Conservation (phyloP, 352 stramenopile genomes). For the Thalassiosira mediterranea region DNA sequence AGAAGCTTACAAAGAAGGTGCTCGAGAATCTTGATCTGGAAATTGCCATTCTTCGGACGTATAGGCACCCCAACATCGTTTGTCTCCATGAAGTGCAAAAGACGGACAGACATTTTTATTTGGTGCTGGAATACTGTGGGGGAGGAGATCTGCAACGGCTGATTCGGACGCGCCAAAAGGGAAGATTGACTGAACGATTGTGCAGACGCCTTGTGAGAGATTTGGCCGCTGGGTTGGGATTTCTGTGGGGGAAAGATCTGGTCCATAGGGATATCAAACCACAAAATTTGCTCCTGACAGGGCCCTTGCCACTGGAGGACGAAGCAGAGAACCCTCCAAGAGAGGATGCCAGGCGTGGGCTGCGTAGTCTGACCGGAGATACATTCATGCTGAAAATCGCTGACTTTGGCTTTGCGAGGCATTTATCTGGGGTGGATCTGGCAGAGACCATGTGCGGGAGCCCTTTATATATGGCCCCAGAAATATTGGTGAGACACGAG, state of each 20-base stretch:
- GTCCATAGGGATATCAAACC: slow-evolving; percentile 98
- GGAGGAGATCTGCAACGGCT: slow-evolving; percentile 94
- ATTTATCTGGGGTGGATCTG: slow-evolving; percentile 90
- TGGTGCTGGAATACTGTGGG: slow-evolving; percentile 95
- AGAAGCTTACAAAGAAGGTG: slow-evolving; percentile 94
- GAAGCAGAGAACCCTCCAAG: slow-evolving; percentile 66
- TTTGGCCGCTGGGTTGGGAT: slow-evolving; percentile 91
- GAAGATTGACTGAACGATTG: slow-evolving; percentile 77
- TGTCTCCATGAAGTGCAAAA: slow-evolving; percentile 96
- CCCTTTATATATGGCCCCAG: slow-evolving; percentile 96
- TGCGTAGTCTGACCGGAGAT: slow-evolving; percentile 17
- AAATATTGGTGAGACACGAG: slow-evolving; percentile 88
- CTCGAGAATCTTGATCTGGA: slow-evolving; percentile 95
- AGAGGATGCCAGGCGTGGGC: slow-evolving; percentile 32
- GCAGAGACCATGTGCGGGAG: slow-evolving; percentile 95
- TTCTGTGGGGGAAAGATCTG: slow-evolving; percentile 92
- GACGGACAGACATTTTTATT: slow-evolving; percentile 93
- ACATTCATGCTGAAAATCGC: slow-evolving; percentile 88
- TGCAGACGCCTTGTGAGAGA: slow-evolving; percentile 93
- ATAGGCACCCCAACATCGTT: slow-evolving; percentile 95
- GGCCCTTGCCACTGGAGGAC: slow-evolving; percentile 67
- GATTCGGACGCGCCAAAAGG: slow-evolving; percentile 84
- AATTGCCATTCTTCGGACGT: slow-evolving; percentile 94
- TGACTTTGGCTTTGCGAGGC: slow-evolving; percentile 96
- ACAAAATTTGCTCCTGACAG: slow-evolving; percentile 93